Base-by-base conservation (phyloP, 192 early-diverging fungal species). In the Coemansia sp. region DNA sequence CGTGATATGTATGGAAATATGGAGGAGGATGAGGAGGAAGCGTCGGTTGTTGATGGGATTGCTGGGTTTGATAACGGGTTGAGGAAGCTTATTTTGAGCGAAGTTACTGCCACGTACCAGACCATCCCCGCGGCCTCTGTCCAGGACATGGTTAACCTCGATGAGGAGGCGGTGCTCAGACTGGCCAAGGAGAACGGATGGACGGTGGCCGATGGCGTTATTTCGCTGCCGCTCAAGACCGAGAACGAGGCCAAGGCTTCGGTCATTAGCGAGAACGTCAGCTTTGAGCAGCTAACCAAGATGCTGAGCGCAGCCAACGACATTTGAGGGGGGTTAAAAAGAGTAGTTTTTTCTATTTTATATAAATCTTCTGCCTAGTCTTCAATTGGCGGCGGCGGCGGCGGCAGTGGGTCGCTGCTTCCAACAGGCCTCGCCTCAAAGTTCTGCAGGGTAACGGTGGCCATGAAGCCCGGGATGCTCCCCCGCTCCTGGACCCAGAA, bases 171-270 rank as follows among this genome's bases (percentile, higher is more conserved):
- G 4, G 83, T 94, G 61, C 70, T 84, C 38, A 75, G 81, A 19
- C 88, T 87, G 66, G 73, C 84, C 45, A 86, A 84, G 59, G 78
- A 85, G 27, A 80, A 79, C 22, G 86, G 84, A 35, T 96, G 94
- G 94, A 71, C 73, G 17, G 72, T 83, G n/a, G 84, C 84, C 54
- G 69, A 82, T 45, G 73, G 85, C 22, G 82, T 84, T 22, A 68
- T 93, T 20, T 66, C 85, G 39, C 88, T 96, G 67, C 94, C 94
- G 11, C 74, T 89, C 27, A 92, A 91, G 75, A 87, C 86, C 68
- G 91, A 93, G 73, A 97, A 95, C 74, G 86, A 93, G 72, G 90
- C 90, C 59, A 93, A 92, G 87, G 87, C 91, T 10, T 88, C 87
- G 6, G 89, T 96, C 29, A 91, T 95, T 59, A 89, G 86, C 75